Conservation (phyloP, 2,329 filamentous ascomycete species). For the Aspergillus awamori region DNA sequence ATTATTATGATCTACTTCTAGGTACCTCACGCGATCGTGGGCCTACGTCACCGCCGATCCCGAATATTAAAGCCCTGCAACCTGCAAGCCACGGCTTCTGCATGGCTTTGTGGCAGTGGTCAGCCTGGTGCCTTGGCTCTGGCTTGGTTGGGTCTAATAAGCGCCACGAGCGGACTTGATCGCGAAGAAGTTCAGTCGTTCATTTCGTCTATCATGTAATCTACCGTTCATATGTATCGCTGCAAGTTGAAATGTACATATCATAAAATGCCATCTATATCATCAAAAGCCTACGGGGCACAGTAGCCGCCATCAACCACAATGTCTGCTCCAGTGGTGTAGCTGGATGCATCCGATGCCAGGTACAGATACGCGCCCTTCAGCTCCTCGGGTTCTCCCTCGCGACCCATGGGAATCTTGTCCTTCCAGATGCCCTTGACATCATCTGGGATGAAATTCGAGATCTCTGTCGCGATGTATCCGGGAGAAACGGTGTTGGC, state of each 20-base stretch:
- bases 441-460: slow-evolving; percentile 64
- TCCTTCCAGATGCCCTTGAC: slow-evolving; percentile 74
- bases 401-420: slow-evolving; percentile 78
- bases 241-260: too few relatives aligned
- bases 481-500: slow-evolving; percentile 74
- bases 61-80: neutral
- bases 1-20: neutral
- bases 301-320: slow-evolving; percentile 75
- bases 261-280: too few relatives aligned
- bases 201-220: too few relatives aligned
- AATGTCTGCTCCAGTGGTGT: slow-evolving; percentile 75
- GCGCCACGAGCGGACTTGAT: too few relatives aligned
- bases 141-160: too few relatives aligned
- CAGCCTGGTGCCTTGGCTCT: neutral
- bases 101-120: neutral
- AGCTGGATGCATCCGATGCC: slow-evolving; percentile 78
- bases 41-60: neutral
- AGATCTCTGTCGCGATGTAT: slow-evolving; percentile 75
- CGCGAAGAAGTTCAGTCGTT: too few relatives aligned
- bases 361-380: slow-evolving; percentile 83
- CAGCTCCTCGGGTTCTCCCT: slow-evolving; percentile 72
- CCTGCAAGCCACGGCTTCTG: neutral
- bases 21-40: neutral
- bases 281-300: slow-evolving; percentile 20
- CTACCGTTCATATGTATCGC: too few relatives aligned